Conservation (phyloP, 2,329 filamentous ascomycete species). For the Nannizziopsis arthrosporioides region DNA sequence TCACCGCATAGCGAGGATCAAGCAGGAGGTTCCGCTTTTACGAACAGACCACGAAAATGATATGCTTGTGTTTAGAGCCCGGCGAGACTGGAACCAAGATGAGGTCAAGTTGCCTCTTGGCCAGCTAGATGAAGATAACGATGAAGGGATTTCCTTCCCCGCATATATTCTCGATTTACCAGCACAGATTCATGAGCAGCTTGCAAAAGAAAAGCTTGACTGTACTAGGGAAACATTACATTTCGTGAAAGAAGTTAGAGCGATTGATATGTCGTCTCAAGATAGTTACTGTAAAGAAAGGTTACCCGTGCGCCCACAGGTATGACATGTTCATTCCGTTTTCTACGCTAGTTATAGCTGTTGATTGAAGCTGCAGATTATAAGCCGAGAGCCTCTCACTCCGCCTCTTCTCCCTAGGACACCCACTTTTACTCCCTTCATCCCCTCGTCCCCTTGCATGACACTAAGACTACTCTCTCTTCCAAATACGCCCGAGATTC, state of each 20-base stretch:
- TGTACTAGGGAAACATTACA: slow-evolving; percentile 18
- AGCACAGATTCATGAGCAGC: slow-evolving; percentile 13
- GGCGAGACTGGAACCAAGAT: slow-evolving; percentile 19
- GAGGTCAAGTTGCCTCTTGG: slow-evolving; percentile 27
- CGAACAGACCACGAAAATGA: slow-evolving; percentile 37
- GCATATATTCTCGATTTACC: slow-evolving; percentile 24
- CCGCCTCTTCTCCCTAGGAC: slow-evolving; percentile 40
- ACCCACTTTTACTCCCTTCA: slow-evolving; percentile 28
- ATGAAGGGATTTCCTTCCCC: slow-evolving; percentile 36
- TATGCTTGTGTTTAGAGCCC: slow-evolving; percentile 28
- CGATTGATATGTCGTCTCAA: no score
- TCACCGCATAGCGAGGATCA: slow-evolving; percentile 23
- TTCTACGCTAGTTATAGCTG: background rate
- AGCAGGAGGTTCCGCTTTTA: slow-evolving; percentile 38
- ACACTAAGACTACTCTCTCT: slow-evolving; percentile 30
- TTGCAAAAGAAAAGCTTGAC: slow-evolving; percentile 20
- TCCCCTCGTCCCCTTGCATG: slow-evolving; percentile 31
- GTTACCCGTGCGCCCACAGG: background rate
- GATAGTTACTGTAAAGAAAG: background rate
- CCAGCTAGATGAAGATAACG: slow-evolving; percentile 28
- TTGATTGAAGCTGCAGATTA: slow-evolving; percentile 20
- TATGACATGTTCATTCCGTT: background rate
- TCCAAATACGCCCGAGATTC: slow-evolving; percentile 15
- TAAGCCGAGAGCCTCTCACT: slow-evolving; percentile 26
- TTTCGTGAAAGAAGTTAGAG: slow-evolving; percentile 24